A percentile compares a stretch with the other conserved stretches of the same genome.
Conservation (phyloP, 306 rosid genomes). For the Cicer chorassanicum region DNA sequence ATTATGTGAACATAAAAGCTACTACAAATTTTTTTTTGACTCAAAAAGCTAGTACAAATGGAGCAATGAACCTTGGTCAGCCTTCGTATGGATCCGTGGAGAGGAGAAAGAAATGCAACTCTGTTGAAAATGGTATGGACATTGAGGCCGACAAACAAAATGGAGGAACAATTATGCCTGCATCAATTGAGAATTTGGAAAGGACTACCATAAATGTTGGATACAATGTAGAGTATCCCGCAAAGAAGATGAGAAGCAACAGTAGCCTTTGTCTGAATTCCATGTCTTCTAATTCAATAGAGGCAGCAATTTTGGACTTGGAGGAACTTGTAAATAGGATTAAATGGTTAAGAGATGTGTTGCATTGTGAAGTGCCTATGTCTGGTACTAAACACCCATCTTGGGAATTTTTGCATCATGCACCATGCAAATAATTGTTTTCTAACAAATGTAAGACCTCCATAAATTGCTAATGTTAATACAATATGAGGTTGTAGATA, state of each 20-base stretch:
- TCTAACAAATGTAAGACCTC: slow-evolving; percentile 19
- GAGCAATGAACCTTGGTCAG: slow-evolving; percentile 41
- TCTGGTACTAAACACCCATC: slow-evolving; percentile 45
- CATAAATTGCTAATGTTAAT: neutral
- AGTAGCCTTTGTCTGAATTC: slow-evolving; percentile 52
- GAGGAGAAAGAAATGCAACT: slow-evolving; percentile 22
- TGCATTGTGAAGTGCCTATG: slow-evolving; percentile 55
- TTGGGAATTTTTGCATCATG: slow-evolving; percentile 64
- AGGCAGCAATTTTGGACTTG: slow-evolving; percentile 70
- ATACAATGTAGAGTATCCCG: slow-evolving; percentile 41
- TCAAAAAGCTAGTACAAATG: slow-evolving; percentile 25
- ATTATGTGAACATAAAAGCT: slow-evolving; percentile 16
- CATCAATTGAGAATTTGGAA: slow-evolving; percentile 43
- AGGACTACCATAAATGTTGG: slow-evolving; percentile 26
- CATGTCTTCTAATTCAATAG: slow-evolving; percentile 55
- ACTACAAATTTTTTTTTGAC: neutral
- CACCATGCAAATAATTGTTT: slow-evolving; percentile 44
- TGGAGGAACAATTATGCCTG: slow-evolving; percentile 42
- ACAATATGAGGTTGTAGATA: slow-evolving; percentile 8
- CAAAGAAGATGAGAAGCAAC: slow-evolving; percentile 53
- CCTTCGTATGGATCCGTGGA: slow-evolving; percentile 24
- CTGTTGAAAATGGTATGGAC: slow-evolving; percentile 24
- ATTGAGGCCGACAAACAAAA: slow-evolving; percentile 36
- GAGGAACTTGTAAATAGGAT: slow-evolving; percentile 75
- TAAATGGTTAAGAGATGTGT: slow-evolving; percentile 68